Percentiles rank a stretch among this genome's conserved stretches.
These are phyloP conservation scores for Friedmanniomyces simplex DNA, from an alignment of 495 filamentous ascomycete species.

Conservation along the genomic window DNA sequence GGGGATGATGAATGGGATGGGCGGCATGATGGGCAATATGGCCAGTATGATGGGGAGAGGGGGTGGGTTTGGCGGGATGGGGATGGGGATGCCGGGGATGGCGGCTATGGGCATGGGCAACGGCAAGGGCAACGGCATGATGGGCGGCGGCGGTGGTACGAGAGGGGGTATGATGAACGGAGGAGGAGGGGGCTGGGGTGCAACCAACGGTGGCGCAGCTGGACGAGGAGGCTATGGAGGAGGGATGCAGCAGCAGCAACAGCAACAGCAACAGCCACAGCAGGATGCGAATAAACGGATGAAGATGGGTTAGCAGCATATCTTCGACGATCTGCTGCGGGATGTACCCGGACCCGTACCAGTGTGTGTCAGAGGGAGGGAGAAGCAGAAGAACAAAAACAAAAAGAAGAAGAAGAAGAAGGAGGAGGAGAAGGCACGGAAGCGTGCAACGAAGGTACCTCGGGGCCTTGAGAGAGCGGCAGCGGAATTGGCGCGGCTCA, in stretches of 20 bases:
- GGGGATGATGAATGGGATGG: constrained; percentile 39
- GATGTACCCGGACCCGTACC: too few species aligned
- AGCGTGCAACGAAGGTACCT: too few species aligned
- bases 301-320: constrained; percentile 9
- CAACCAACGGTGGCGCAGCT: constrained; percentile 41
- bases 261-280: background rate
- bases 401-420: too few species aligned
- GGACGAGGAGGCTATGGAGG: constrained; percentile 45
- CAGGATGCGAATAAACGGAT: constrained; percentile 12
- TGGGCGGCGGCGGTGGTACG: constrained; percentile 29
- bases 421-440: too few species aligned
- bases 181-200: constrained; percentile 30
- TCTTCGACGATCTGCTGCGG: background rate
- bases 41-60: constrained; percentile 52
- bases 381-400: too few species aligned
- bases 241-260: constrained; percentile 25
- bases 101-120: constrained; percentile 23
- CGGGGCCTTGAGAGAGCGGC: too few species aligned
- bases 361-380: too few species aligned
- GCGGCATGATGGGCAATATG: constrained; percentile 31
- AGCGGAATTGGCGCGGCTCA: too few species aligned
- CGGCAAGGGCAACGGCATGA: constrained; percentile 8
- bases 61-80: constrained; percentile 55
- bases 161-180: constrained; percentile 47
- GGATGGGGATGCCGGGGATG: constrained; percentile 40